phyloP scores from a whole-genome alignment of 2,329 filamentous ascomycete genomes.

The Chaetomiaceae sp. region DNA sequence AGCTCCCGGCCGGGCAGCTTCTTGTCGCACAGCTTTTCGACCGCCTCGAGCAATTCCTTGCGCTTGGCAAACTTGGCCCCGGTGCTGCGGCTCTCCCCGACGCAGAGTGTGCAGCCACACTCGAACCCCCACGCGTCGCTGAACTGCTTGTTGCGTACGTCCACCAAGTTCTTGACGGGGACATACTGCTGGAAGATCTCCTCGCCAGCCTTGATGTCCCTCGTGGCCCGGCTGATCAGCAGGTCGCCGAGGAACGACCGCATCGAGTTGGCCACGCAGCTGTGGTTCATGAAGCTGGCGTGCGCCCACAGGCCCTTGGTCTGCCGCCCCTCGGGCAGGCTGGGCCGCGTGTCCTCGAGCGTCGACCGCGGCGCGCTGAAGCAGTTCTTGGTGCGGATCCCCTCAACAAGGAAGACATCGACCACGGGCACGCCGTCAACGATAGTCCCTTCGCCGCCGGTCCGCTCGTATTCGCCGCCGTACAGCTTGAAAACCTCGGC shows the following conservation, averaged over 20 bases:
- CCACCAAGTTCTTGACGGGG: constrained; percentile 30
- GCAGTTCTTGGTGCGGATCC: constrained; percentile 39
- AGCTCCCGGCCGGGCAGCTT: constrained; percentile 18
- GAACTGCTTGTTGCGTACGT: constrained; percentile 28
- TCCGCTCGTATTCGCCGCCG: constrained; percentile 29
- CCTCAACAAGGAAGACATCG: constrained; percentile 38
- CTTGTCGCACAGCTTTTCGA: constrained; percentile 27
- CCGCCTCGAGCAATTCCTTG: constrained; percentile 19
- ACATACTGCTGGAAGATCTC: constrained; percentile 38
- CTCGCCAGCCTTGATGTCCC: constrained; percentile 34
- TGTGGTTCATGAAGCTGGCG: constrained; percentile 29
- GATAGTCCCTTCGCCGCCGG: constrained; percentile 29
- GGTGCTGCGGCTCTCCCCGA: constrained; percentile 27
- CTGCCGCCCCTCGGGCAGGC: constrained; percentile 11
- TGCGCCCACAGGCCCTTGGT: constrained; percentile 31
- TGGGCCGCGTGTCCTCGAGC: constrained; percentile 28
- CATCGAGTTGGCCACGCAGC: constrained; percentile 31
- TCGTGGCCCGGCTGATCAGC: constrained; percentile 33
- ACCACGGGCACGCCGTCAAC: constrained; percentile 34
- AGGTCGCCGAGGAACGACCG: constrained; percentile 31
- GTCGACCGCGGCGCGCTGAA: constrained; percentile 34
- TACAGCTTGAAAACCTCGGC: constrained; percentile 32
- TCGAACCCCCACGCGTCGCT: constrained; percentile 36
- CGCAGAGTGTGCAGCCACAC: constrained; percentile 37
- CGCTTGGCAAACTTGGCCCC: constrained; percentile 22